A percentile compares a stretch with the other conserved stretches of the same genome.
Conservation (phyloP, 1,284 basidiomycete species). For the Boletus coffeatus region DNA sequence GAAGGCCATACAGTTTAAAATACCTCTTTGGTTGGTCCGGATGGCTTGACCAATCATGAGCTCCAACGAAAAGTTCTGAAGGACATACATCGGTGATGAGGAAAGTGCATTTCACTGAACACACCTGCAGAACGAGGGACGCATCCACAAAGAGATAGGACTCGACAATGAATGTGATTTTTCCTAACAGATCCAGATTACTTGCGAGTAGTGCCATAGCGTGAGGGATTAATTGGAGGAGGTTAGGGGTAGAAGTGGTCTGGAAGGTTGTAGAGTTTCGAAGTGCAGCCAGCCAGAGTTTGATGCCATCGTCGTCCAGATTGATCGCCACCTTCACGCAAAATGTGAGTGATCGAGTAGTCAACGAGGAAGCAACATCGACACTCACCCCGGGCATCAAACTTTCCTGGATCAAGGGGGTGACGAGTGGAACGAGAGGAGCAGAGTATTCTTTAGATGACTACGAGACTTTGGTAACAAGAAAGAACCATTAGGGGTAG, state of each 20-base stretch:
- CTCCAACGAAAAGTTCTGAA: slow-evolving; percentile 45
- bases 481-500: background rate
- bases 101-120: slow-evolving; percentile 8
- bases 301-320: slow-evolving; percentile 76
- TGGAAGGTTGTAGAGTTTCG: slow-evolving; percentile 60
- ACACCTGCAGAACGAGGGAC: slow-evolving; percentile 60
- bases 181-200: slow-evolving; percentile 76
- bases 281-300: slow-evolving; percentile 72
- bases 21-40: slow-evolving; percentile 50
- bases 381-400: slow-evolving; percentile 54
- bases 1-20: slow-evolving; percentile 50
- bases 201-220: slow-evolving; percentile 55
- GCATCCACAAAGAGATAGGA: slow-evolving; percentile 79
- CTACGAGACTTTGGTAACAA: slow-evolving; percentile 32
- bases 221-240: slow-evolving; percentile 67
- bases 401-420: slow-evolving; percentile 75
- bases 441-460: slow-evolving; percentile 58
- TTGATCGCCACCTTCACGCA: slow-evolving; percentile 55
- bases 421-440: slow-evolving; percentile 52
- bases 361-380: background rate
- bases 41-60: slow-evolving; percentile 50
- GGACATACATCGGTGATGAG: slow-evolving; percentile 2
- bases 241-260: slow-evolving; percentile 43
- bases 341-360: slow-evolving; percentile 2
- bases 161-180: slow-evolving; percentile 64